A percentile compares a stretch with the other conserved stretches of the same genome.
These are phyloP conservation scores for Gnomoniopsis smithogilvyi DNA, from an alignment of 2,329 filamentous ascomycete species.

Conservation along the genomic window DNA sequence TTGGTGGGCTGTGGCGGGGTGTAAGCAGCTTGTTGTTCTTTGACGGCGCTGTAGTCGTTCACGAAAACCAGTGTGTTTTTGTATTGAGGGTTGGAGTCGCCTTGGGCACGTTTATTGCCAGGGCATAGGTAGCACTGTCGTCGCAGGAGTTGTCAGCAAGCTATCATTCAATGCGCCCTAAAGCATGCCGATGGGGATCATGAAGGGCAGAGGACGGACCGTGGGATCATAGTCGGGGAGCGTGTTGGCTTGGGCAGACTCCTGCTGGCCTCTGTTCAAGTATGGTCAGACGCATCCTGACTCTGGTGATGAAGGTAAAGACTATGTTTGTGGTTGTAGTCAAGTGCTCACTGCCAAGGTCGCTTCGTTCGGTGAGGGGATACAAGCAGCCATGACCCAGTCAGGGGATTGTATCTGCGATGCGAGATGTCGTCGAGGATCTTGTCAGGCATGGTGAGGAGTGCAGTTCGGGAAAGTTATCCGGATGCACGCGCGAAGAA, in stretches of 20 bases:
- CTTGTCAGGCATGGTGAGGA: slow-evolving; percentile 61
- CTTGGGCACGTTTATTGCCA: slow-evolving; percentile 82
- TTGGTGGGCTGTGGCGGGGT: slow-evolving; percentile 31
- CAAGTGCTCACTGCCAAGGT: slow-evolving; percentile 82
- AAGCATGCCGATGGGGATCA: background rate
- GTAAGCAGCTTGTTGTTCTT: slow-evolving; percentile 87
- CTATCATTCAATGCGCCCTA: background rate
- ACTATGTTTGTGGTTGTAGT: background rate
- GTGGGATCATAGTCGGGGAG: slow-evolving; percentile 79
- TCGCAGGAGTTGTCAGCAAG: slow-evolving; percentile 12
- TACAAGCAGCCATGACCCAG: slow-evolving; percentile 88
- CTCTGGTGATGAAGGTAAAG: background rate
- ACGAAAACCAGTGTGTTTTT: slow-evolving; percentile 88
- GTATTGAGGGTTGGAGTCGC: slow-evolving; percentile 83
- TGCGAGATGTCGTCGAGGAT: slow-evolving; percentile 96
- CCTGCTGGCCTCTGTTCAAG: slow-evolving; percentile 66
- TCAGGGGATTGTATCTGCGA: slow-evolving; percentile 86
- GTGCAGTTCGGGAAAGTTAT: background rate
- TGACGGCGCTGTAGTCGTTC: slow-evolving; percentile 96
- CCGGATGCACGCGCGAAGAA: background rate
- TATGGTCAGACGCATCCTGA: background rate
- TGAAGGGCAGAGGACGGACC: slow-evolving; percentile 34
- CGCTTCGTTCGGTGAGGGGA: slow-evolving; percentile 95
- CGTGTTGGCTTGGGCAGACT: slow-evolving; percentile 63
- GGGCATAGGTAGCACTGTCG: slow-evolving; percentile 91